Evolutionary conservation across 2,329 filamentous ascomycete genomes (phyloP), one percentile per base, ranked within the genome.

Genomic region (Beauveria medogensis): DNA sequence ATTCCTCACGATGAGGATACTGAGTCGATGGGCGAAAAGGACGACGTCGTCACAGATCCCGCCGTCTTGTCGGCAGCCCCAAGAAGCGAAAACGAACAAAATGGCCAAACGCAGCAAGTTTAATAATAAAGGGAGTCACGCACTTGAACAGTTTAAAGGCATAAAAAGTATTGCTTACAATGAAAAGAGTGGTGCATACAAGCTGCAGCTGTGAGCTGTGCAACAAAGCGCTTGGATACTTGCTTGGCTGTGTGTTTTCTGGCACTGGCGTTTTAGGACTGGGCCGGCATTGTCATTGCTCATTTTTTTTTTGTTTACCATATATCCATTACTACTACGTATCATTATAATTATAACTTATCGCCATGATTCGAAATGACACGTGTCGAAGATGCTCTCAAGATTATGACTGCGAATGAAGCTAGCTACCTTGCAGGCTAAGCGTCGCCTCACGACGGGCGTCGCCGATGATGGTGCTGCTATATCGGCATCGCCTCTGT

Each of bases 11-110:
- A 66, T 22, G 67, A 63, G n/a, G 68, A 69, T 22, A 67, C 67
- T 1, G 68, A 68, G 18, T 62, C 64, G 28, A n/a, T 50, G 5
- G 58, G 62, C 18, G 72, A 76, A 62, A 73, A 75, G 65, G 69
- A 72, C 22, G 34, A 28, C 18, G 46, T 34, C 16, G 22, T n/a
- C 22, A 41, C 55, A 12, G 55, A 58, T 24, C 46, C 55, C 2
- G 55, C 55, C n/a, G 46, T 51, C 46, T 20, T 58, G 46, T 58
- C 55, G 18, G 16, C 55, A 30, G 55, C 55, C 5, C 55, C 55
- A 22, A 41, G 55, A 58, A 51, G 34, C 46, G 46, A 58, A 58
- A 43, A 43, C 7, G 55, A 58, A 41, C 30, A 51, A 44, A 58
- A 58, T 18, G 56, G 56, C 30, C 37, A 24, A 9, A 59, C 56